phyloP scores from a whole-genome alignment of 371 early-diverging fungal genomes.

The Funneliformis caledonium region DNA sequence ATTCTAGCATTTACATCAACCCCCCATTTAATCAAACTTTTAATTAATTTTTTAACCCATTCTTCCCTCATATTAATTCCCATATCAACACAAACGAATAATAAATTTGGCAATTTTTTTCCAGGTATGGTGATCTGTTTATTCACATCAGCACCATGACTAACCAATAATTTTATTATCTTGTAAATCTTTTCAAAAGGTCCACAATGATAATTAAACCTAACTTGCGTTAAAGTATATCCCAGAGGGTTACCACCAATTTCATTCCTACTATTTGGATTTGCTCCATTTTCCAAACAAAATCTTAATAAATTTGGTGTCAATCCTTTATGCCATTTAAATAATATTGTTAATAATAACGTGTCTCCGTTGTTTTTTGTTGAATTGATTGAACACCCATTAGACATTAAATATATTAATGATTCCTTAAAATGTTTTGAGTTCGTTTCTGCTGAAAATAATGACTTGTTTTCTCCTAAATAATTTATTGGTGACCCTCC shows the following conservation, averaged over 20 bases:
- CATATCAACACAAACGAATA: constrained; percentile 14
- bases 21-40: constrained; percentile 23
- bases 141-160: constrained; percentile 15
- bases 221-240: constrained; percentile 5
- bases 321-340: constrained; percentile 19
- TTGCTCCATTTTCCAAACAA: constrained; percentile 2
- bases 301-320: constrained; percentile 8
- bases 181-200: constrained; percentile 29
- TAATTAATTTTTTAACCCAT: background rate
- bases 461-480: background rate
- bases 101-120: constrained; percentile 13
- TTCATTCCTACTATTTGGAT: background rate
- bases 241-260: constrained; percentile 1
- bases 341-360: constrained; percentile 9
- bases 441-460: background rate
- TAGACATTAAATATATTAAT: background rate
- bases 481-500: background rate
- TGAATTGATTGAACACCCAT: constrained; percentile 18
- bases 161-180: constrained; percentile 14
- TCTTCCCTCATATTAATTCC: background rate
- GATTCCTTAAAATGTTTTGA: background rate
- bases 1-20: constrained; percentile 1
- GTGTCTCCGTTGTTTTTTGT: background rate
- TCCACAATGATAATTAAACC: constrained; percentile 8
- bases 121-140: constrained; percentile 8